Conservation (phyloP, 1,139 yeast genomes). For the Lodderomyces margitis region DNA sequence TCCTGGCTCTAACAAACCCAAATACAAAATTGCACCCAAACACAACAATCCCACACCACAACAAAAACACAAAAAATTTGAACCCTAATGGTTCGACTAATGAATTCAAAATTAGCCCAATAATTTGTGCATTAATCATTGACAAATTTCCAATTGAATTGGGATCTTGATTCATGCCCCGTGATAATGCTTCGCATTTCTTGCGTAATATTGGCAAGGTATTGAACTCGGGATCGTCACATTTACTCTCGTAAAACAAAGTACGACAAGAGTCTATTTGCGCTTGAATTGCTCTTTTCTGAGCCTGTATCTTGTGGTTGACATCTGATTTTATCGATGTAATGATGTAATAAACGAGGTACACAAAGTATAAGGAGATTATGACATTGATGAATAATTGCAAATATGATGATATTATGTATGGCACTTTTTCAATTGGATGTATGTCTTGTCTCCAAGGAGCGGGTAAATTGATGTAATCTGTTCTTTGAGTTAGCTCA, state of each 20-base stretch:
- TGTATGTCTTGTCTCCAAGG: slow-evolving; percentile 45
- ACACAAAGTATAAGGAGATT: slow-evolving; percentile 42
- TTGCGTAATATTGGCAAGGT: slow-evolving; percentile 60
- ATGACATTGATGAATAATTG: slow-evolving; percentile 50
- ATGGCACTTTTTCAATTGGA: slow-evolving; percentile 46
- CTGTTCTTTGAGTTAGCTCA: background rate
- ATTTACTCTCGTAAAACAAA: slow-evolving; percentile 52
- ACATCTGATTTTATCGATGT: slow-evolving; percentile 54
- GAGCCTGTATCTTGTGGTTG: slow-evolving; percentile 41
- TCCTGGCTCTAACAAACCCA: slow-evolving; percentile 46
- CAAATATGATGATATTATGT: slow-evolving; percentile 55
- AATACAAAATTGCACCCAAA: slow-evolving; percentile 43
- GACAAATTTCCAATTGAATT: slow-evolving; percentile 42
- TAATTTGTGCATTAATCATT: slow-evolving; percentile 57
- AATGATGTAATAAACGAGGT: slow-evolving; percentile 42
- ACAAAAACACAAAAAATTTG: slow-evolving; percentile 48
- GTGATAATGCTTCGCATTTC: slow-evolving; percentile 58
- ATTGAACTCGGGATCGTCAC: slow-evolving; percentile 45
- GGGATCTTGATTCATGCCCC: slow-evolving; percentile 61
- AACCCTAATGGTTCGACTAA: slow-evolving; percentile 63
- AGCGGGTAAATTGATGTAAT: slow-evolving; percentile 31
- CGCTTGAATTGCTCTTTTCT: slow-evolving; percentile 33
- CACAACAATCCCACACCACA: slow-evolving; percentile 26
- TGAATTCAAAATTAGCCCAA: slow-evolving; percentile 62
- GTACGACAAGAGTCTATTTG: slow-evolving; percentile 50